These are phyloP conservation scores for Fonsecaea pugnacius DNA, from an alignment of 2,329 filamentous ascomycete species.

Conservation along the genomic window DNA sequence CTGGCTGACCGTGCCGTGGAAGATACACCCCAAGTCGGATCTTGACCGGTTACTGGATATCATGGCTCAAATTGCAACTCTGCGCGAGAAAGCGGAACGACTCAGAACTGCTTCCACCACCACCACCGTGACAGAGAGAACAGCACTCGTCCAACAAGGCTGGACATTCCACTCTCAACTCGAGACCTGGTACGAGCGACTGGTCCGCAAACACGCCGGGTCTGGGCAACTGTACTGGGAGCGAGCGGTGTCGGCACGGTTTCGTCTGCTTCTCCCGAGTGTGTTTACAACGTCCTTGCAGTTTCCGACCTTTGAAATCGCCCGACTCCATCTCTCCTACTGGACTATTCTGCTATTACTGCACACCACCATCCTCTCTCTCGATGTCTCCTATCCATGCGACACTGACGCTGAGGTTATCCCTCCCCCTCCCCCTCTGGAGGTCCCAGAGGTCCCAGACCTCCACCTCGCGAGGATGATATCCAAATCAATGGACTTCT, in stretches of 20 bases:
- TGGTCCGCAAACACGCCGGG: background rate
- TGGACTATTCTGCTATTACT: conserved; percentile 24
- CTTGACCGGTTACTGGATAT: conserved; percentile 21
- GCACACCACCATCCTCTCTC: conserved; percentile 10
- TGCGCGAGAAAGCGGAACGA: conserved; percentile 8
- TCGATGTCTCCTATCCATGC: background rate
- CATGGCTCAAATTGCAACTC: conserved; percentile 19
- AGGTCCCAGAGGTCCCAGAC: no score
- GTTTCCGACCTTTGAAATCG: conserved; percentile 23
- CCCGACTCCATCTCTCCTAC: conserved; percentile 20
- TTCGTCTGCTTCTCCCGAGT: background rate
- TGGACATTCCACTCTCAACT: conserved; percentile 18
- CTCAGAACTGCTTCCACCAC: background rate
- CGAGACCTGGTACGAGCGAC: conserved; percentile 8
- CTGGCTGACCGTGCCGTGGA: conserved; percentile 43
- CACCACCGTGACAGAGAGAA: background rate
- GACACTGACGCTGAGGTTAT: background rate
- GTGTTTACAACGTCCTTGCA: conserved; percentile 19
- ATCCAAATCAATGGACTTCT: conserved; percentile 21
- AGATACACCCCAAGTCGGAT: conserved; percentile 35
- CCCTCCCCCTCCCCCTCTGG: no score
- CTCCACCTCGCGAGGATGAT: conserved; percentile 10
- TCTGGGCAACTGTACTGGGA: background rate
- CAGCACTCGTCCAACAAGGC: conserved; percentile 1
- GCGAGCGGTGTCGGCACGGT: conserved; percentile 5